Base-by-base conservation (phyloP, 768 basidiomycete species). In the Clathrus columnatus region DNA sequence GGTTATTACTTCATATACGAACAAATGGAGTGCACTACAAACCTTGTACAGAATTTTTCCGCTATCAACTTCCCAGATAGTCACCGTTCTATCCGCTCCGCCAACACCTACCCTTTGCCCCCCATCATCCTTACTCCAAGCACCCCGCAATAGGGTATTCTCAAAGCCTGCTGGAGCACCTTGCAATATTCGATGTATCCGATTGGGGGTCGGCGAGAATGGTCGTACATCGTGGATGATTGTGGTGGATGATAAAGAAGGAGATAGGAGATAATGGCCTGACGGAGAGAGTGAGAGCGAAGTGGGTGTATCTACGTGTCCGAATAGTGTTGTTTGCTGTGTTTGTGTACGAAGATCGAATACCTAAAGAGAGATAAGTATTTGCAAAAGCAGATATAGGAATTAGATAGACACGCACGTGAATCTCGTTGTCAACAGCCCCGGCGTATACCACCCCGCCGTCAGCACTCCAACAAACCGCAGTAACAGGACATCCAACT, bases 111-210 rank as follows among this genome's bases (percentile, higher is more conserved):
- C 89, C 1, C 87, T 79, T 56, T 75, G 75, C 0, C 92, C 95
- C 44, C 78, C 87, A 60, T 91, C 91, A 51, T 89, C 83, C 62
- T 76, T 82, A 65, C 87, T 90, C 95, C 95, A 99, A 1, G 87
- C 84, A 1, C 81, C 90, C 54, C 81, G 77, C n/a, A 91, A 68
- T 27, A 98, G 73, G 0, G 87, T 80, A 57, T 87, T 84, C 69
- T 99, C 96, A 65, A 97, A 97, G 0, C 96, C 96, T 6, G 93
- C 90, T 4, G 94, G 92, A 0, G 92, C 86, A 36, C 96, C 96
- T 27, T 75, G 80, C 26, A 86, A 74, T 4, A 81, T 69, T 24
- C 92, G 84, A 67, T 96, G 90, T 61, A 93, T 71, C 36, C 92
- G 80, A 23, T 82, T 80, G 2, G 91, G 85, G 0, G 84, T 81